Evolutionary conservation across 306 rosid genomes (phyloP), one percentile per base, ranked within the genome.

Genomic region (Castanea mollissima): DNA sequence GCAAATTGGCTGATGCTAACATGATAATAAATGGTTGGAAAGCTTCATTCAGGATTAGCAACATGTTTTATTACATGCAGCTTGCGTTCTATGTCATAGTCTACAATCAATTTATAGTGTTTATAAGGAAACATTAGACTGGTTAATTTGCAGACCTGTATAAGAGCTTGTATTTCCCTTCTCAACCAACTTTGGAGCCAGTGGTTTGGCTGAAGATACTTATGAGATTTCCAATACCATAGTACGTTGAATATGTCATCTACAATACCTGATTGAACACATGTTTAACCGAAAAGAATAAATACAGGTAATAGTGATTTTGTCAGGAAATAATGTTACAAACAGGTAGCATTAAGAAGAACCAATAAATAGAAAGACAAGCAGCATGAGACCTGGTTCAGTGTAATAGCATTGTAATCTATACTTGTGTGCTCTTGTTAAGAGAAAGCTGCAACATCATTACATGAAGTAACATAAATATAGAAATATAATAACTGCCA

Each of bases 361-460:
- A 79, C 55, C 32, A 57, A 75, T 59, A 51, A 75, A 80, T 76
- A 18, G 14, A 81, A 75, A 7, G 18, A 70, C 63, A 73, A 73
- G 78, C 52, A 34, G 76, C 56, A 62, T 9, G 27, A 65, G 5
- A 95, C 99, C 99, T 91, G 89, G 91, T 74, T 92, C 94, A 23
- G 92, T 91, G 85, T 95, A 95, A 81, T 92, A 92, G 84, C 96
- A 91, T 73, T 92, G 97, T 75, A 92, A 91, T 82, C 99, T 91
- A 76, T 81, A 92, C 83, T 89, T 90, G 82, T 91, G 99, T 0
- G 84, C 91, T 81, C 81, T 90, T 46, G 99, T 85, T 68, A 91
- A 85, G 80, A 81, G 60, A 86, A 92, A 92, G 86, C 97, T 92
- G 92, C 87, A 79, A 21, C 52, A 7, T 9, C 81, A 87, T 59